Evolutionary conservation across 2,329 filamentous ascomycete genomes (phyloP).

Genomic region (Phialocephala sp.): DNA sequence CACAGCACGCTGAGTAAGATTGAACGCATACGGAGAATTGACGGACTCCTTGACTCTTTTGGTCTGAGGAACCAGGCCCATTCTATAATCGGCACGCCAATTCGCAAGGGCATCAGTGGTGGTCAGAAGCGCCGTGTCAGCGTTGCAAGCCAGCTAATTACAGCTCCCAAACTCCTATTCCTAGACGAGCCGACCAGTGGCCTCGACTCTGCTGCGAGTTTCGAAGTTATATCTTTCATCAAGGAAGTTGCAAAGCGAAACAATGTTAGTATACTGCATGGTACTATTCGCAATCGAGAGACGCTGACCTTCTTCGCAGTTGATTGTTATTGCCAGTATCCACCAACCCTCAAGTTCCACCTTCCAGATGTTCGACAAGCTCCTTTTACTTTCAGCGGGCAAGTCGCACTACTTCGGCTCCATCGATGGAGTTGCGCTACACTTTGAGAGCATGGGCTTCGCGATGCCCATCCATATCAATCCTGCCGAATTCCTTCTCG

Average conservation of each 20-base stretch:
- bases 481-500: slow-evolving; percentile 80
- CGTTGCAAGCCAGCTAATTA: slow-evolving; percentile 82
- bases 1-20: slow-evolving; percentile 49
- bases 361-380: slow-evolving; percentile 80
- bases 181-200: slow-evolving; percentile 89
- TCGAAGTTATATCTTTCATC: slow-evolving; percentile 74
- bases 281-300: slow-evolving; percentile 60
- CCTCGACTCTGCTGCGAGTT: slow-evolving; percentile 68
- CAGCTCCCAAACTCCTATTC: slow-evolving; percentile 80
- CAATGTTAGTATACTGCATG: slow-evolving; percentile 75
- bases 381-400: slow-evolving; percentile 75
- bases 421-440: slow-evolving; percentile 59
- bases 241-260: slow-evolving; percentile 36
- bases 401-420: slow-evolving; percentile 76
- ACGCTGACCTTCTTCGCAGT: slow-evolving; percentile 46
- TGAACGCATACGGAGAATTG: slow-evolving; percentile 67
- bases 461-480: slow-evolving; percentile 74
- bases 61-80: slow-evolving; percentile 73
- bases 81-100: slow-evolving; percentile 79
- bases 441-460: slow-evolving; percentile 67
- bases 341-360: slow-evolving; percentile 84
- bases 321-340: slow-evolving; percentile 82
- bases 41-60: slow-evolving; percentile 72
- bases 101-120: slow-evolving; percentile 82
- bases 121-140: slow-evolving; percentile 84